These are phyloP conservation scores for Pisolithus microcarpus DNA, from an alignment of 768 basidiomycete genomes.

Conservation along the genomic window DNA sequence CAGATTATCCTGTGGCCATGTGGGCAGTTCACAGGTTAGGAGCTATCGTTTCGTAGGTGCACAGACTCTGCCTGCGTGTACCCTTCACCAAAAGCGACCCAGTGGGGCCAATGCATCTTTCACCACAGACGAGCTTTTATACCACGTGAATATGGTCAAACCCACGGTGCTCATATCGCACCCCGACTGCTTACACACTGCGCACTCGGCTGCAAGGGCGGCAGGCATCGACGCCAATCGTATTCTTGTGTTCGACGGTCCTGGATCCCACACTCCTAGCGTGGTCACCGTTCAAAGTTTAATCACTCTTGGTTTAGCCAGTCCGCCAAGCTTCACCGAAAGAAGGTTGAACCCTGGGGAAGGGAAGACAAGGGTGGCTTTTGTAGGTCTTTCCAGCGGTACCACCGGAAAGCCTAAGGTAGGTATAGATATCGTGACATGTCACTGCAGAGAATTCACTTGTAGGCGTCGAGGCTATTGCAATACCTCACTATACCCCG, in stretches of 20 bases:
- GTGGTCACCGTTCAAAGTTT: constrained; percentile 39
- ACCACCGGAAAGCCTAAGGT: constrained; percentile 52
- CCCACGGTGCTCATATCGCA: constrained; percentile 27
- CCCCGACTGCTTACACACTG: constrained; percentile 20
- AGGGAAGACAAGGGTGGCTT: constrained; percentile 53
- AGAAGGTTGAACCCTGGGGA: constrained; percentile 47
- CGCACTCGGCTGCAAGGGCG: constrained; percentile 23
- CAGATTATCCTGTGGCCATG: constrained; percentile 49
- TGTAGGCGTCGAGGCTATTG: constrained; percentile 43
- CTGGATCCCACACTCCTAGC: not conserved
- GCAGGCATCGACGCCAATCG: constrained; percentile 25
- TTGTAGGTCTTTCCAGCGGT: constrained; percentile 68
- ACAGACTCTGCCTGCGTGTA: not conserved
- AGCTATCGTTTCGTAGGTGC: constrained; percentile 49
- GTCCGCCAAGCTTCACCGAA: constrained; percentile 37
- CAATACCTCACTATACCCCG: constrained; percentile 57
- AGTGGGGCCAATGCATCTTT: constrained; percentile 32
- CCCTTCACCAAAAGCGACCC: not conserved
- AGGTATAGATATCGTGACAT: not conserved
- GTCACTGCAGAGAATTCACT: not conserved
- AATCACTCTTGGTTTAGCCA: constrained; percentile 36
- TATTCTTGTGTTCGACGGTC: constrained; percentile 21
- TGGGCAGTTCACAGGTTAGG: constrained; percentile 59
- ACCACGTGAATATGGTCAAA: constrained; percentile 25
- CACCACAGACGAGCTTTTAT: constrained; percentile 23